A percentile compares a stretch with the other conserved stretches of the same genome.
Evolutionary conservation across 2,329 filamentous ascomycete species (phyloP).

Genomic region (Emergomyces pasteurianus): DNA sequence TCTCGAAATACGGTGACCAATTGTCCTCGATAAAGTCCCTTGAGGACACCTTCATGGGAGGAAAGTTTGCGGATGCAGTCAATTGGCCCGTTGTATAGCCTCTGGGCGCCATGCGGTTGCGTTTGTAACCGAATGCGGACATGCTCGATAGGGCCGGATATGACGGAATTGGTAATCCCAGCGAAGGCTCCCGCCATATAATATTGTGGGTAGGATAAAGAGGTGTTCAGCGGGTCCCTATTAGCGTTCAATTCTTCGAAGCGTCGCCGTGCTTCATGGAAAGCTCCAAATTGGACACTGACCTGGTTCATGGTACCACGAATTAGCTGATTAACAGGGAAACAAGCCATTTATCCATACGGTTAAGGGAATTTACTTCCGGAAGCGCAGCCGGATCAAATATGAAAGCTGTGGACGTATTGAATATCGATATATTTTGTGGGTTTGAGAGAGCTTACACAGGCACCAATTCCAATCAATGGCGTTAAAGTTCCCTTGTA

Average conservation of each 20-base stretch:
- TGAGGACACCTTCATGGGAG: constrained; percentile 53
- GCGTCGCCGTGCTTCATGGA: constrained; percentile 79
- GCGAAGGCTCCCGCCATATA: constrained; percentile 85
- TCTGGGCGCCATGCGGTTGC: constrained; percentile 72
- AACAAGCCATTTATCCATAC: neutral
- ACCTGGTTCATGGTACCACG: constrained; percentile 28
- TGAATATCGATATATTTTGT: neutral
- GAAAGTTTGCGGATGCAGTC: constrained; percentile 85
- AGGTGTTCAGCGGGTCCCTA: constrained; percentile 25
- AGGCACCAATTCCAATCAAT: constrained; percentile 89
- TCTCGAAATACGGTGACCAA: constrained; percentile 78
- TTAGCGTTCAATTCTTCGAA: constrained; percentile 64
- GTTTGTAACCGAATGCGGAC: constrained; percentile 92
- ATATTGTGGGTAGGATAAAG: constrained; percentile 73
- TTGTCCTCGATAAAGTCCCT: constrained; percentile 75
- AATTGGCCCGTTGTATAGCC: constrained; percentile 70
- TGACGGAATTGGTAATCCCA: constrained; percentile 74
- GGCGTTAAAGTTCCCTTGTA: constrained; percentile 98
- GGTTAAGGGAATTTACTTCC: neutral
- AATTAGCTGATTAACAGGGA: neutral
- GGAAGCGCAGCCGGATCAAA: neutral
- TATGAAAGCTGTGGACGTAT: neutral
- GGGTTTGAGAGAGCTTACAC: constrained; percentile 43
- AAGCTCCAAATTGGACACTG: constrained; percentile 96
- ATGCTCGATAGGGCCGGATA: constrained; percentile 91